These are phyloP conservation scores for Juncus inflexus DNA, from an alignment of 176 grass and related monocot genomes.

Conservation along the genomic window DNA sequence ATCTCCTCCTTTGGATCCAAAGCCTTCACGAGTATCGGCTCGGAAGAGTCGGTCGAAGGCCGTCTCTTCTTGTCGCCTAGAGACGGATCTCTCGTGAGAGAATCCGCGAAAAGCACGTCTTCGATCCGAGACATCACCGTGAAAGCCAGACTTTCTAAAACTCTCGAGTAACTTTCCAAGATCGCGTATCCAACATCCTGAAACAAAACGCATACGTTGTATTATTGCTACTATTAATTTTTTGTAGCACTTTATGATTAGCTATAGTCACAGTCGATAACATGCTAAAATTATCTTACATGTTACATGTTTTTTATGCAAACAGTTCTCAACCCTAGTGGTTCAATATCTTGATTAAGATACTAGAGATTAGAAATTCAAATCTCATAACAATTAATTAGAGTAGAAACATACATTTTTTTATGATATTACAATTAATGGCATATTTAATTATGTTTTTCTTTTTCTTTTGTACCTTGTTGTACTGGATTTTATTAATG, in stretches of 20 bases:
- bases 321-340: too few relatives aligned
- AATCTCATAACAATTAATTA: too few relatives aligned
- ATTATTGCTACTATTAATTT: too few relatives aligned
- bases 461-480: slow-evolving; percentile 62
- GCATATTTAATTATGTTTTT: too few relatives aligned
- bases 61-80: slow-evolving; percentile 13
- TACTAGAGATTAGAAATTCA: too few relatives aligned
- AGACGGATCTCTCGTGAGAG: slow-evolving; percentile 26
- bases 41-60: slow-evolving; percentile 6
- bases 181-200: slow-evolving; percentile 68
- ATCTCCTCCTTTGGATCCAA: slow-evolving; percentile 13
- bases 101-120: slow-evolving; percentile 57
- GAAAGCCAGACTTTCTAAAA: slow-evolving; percentile 60
- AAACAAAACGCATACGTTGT: background rate
- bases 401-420: too few relatives aligned
- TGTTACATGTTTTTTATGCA: too few relatives aligned
- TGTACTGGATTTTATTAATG: slow-evolving; percentile 94
- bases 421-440: too few relatives aligned
- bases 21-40: slow-evolving; percentile 19
- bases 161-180: slow-evolving; percentile 77
- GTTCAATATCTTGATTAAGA: too few relatives aligned
- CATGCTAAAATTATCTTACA: too few relatives aligned
- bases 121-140: slow-evolving; percentile 61
- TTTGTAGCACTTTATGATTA: too few relatives aligned
- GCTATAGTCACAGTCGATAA: too few relatives aligned